These are phyloP conservation scores for Pestalotiopsis sp. DNA, from an alignment of 2,329 filamentous ascomycete species.

Conservation along the genomic window DNA sequence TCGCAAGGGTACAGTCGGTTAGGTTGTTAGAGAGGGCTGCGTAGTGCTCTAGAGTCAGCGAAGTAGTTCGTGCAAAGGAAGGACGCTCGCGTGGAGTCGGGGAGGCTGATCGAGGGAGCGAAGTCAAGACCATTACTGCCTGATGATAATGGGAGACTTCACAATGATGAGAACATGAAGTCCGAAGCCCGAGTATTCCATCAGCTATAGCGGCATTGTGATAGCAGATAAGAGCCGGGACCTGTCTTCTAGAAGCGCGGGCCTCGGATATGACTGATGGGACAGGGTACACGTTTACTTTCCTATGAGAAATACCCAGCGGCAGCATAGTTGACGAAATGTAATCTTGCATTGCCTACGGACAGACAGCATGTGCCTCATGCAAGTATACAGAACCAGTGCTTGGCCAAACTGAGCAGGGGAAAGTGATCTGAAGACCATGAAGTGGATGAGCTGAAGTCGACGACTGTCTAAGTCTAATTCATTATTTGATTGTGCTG, in stretches of 20 bases:
- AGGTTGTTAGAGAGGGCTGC: neutral
- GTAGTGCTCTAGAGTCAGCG: neutral
- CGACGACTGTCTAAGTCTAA: too few relatives aligned
- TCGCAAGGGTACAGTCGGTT: neutral
- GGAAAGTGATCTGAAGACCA: neutral
- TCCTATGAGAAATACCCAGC: slow-evolving; percentile 20
- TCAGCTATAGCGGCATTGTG: slow-evolving; percentile 13
- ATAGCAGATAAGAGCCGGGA: slow-evolving; percentile 16
- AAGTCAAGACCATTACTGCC: neutral
- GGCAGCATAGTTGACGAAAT: slow-evolving; percentile 22
- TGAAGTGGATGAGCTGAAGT: neutral
- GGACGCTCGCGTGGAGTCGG: neutral
- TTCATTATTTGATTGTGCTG: too few relatives aligned
- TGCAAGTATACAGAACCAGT: neutral
- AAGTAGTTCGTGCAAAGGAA: neutral
- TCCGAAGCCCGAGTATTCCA: neutral
- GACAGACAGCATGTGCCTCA: neutral
- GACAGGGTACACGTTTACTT: slow-evolving; percentile 18
- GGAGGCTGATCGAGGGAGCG: neutral
- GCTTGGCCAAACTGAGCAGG: neutral
- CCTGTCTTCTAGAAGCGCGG: slow-evolving; percentile 16
- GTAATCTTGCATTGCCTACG: slow-evolving; percentile 16
- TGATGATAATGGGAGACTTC: neutral
- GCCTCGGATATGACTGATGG: slow-evolving; percentile 16
- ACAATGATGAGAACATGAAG: neutral